phyloP scores from a whole-genome alignment of 306 rosid genomes.

The Benincasa hispida region DNA sequence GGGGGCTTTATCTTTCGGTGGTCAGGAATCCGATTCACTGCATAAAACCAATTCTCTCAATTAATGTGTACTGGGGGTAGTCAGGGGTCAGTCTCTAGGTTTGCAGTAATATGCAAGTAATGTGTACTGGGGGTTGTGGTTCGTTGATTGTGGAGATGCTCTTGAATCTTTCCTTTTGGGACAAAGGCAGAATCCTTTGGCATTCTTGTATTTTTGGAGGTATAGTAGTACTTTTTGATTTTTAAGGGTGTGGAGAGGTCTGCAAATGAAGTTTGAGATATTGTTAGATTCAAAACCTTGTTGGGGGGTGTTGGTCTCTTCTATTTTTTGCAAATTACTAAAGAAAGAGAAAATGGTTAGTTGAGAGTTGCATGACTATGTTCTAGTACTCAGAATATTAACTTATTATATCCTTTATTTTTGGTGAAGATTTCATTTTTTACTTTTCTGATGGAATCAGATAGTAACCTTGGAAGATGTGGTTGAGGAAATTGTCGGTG shows the following conservation, averaged over 20 bases:
- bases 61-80: not conserved
- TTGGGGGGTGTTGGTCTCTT: not conserved
- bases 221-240: not conserved
- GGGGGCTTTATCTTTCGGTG: not conserved
- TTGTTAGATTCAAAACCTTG: not conserved
- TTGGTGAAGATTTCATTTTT: not conserved
- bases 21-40: not conserved
- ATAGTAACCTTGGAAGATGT: constrained; percentile 88
- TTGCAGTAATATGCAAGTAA: not conserved
- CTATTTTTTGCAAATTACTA: too few species aligned
- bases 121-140: not conserved
- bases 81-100: too few species aligned
- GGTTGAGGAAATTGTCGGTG: constrained; percentile 98
- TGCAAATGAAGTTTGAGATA: not conserved
- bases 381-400: not conserved
- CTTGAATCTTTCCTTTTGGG: not conserved
- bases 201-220: not conserved
- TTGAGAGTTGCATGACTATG: not conserved
- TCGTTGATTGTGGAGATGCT: not conserved
- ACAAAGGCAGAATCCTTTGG: not conserved
- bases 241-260: not conserved
- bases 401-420: not conserved
- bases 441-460: constrained; percentile 27
- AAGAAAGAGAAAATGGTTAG: not conserved
- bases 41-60: not conserved